phyloP scores from a whole-genome alignment of 2,329 filamentous ascomycete species.

The Knufia fluminis region DNA sequence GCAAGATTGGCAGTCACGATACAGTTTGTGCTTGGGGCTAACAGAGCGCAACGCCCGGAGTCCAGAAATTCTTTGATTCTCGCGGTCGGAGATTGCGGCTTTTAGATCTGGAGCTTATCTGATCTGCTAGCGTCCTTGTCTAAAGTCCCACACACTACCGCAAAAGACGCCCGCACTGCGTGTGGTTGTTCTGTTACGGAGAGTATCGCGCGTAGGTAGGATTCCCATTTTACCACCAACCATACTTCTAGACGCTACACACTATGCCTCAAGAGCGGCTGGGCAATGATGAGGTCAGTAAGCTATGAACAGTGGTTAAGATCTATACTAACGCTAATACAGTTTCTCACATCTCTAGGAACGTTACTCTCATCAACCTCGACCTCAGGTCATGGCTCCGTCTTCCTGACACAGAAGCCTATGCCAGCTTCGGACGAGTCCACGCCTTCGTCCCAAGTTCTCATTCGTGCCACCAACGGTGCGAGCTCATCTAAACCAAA shows the following conservation, averaged over 20 bases:
- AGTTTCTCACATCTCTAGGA: constrained; percentile 37
- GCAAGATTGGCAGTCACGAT: too few species aligned
- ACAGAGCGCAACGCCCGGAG: background rate
- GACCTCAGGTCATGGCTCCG: constrained; percentile 33
- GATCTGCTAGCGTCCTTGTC: background rate
- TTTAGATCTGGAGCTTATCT: constrained; percentile 2
- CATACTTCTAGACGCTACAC: background rate
- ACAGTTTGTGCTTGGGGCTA: too few species aligned
- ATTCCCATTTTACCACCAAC: background rate
- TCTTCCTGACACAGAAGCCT: constrained; percentile 37
- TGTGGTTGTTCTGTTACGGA: too few species aligned
- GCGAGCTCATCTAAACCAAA: constrained; percentile 45
- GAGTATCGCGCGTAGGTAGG: too few species aligned
- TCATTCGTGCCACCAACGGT: constrained; percentile 79
- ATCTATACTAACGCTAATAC: constrained; percentile 5
- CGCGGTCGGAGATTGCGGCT: constrained; percentile 1
- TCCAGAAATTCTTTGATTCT: background rate
- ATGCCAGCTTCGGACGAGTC: constrained; percentile 36
- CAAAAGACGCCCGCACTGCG: too few species aligned
- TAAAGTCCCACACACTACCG: too few species aligned
- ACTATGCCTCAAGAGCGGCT: constrained; percentile 24
- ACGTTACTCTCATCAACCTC: constrained; percentile 33
- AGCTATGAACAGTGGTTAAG: constrained; percentile 7
- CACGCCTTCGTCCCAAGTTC: constrained; percentile 54
- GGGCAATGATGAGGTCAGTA: constrained; percentile 33